Evolutionary conservation across 768 basidiomycete genomes (phyloP), one percentile per base, ranked within the genome.

Genomic region (Boletus sensibilis): DNA sequence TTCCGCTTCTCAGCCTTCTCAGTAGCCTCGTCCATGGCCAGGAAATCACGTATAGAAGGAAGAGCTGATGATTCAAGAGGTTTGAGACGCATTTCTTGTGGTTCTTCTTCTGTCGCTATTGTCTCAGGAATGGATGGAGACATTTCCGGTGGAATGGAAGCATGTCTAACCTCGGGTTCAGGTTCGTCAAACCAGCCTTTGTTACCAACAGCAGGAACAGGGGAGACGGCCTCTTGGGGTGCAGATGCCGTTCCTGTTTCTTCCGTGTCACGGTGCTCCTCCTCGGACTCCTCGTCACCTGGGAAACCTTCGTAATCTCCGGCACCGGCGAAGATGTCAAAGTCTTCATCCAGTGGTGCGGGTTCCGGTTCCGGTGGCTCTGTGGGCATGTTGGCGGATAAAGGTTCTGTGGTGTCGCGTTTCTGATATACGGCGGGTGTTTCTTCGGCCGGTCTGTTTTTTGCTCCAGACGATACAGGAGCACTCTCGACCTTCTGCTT

Each of bases 311-410:
- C 80, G 66, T 95, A 97, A 47, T 92, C 91, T 10, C 87, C 93
- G 5, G 84, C 90, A 51, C 76, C 94, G 2, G 84, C 89, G 68
- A 97, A 97, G 41, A 97, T 95, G 66, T 96, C 90, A 40, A 92
- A 81, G 50, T 92, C 84, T 20, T 84, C 84, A n/a, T 76, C 58
- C 7, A 75, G 71, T 55, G 68, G 62, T 6, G 65, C 57, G 6
- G 53, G 58, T 33, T 65, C 68, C 0, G 33, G 57, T 47, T 67
- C 61, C 33, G 52, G 54, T 31, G n/a, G 62, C 13, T 50, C 63
- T 50, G 18, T 43, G 2, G 18, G 20, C 39, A 12, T 58, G 12
- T 52, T 60, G 50, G 62, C 48, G 2, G 58, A 46, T 8, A 43
- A 56, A 21, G 51, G 39, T 37, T 53, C 54, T 31, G 35, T 38